A percentile compares a stretch with the other conserved stretches of the same genome.
Evolutionary conservation across 1,284 basidiomycete genomes (phyloP).

Genomic region (Malassezia sp.): DNA sequence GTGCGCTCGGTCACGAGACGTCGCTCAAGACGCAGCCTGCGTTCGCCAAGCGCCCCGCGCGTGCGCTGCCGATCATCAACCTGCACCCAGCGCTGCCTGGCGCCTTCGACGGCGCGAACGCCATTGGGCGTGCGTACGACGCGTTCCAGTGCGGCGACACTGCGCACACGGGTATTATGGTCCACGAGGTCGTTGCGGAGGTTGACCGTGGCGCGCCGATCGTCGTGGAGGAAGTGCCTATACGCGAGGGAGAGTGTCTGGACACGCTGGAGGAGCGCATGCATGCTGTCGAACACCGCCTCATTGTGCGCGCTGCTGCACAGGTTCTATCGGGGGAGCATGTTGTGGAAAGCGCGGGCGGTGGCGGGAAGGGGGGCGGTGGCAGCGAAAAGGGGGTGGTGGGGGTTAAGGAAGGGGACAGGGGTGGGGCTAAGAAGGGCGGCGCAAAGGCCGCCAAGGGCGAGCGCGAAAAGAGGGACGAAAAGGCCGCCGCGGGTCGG

Average conservation of each 20-base stretch:
- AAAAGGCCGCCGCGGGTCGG: too few species aligned
- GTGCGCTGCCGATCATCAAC: conserved; percentile 77
- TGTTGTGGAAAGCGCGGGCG: too few species aligned
- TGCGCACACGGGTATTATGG: conserved; percentile 68
- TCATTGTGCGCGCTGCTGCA: conserved; percentile 61
- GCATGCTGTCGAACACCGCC: conserved; percentile 74
- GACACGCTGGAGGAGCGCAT: conserved; percentile 67
- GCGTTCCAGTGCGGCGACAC: conserved; percentile 62
- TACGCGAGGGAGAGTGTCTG: conserved; percentile 59
- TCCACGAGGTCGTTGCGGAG: conserved; percentile 83
- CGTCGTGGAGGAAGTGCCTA: conserved; percentile 65
- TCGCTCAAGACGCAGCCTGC: conserved; percentile 19
- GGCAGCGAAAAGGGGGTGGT: too few species aligned
- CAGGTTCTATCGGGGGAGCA: conserved; percentile 20
- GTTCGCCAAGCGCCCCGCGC: conserved; percentile 18
- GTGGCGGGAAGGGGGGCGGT: too few species aligned
- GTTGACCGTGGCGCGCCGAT: conserved; percentile 85
- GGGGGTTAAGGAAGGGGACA: too few species aligned
- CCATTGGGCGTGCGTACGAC: conserved; percentile 76
- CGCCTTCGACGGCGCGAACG: conserved; percentile 82
- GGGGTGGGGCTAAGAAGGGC: too few species aligned
- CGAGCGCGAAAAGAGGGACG: too few species aligned
- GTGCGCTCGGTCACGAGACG: conserved; percentile 32
- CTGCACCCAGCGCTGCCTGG: conserved; percentile 90
- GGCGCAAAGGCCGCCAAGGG: too few species aligned